Base-by-base conservation (phyloP, 176 grass and related monocot genomes). In the Metroxylon sagu region DNA sequence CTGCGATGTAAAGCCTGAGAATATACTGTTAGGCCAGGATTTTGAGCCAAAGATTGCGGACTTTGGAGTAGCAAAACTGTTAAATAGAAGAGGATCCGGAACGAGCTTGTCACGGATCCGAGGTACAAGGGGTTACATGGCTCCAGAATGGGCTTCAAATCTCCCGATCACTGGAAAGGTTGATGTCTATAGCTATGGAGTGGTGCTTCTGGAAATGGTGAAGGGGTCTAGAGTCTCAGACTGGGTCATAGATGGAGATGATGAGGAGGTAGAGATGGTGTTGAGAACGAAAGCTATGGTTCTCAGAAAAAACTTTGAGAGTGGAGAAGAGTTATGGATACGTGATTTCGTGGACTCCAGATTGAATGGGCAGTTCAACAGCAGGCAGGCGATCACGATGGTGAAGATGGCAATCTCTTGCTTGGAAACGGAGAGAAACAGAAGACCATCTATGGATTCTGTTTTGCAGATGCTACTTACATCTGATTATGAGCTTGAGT, bases 1-100 rank as follows among this genome's bases (percentile, higher is more conserved):
- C 31, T 86, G 78, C 53, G 78, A 86, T 66, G 71, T 86, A 64
- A 86, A 86, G 23, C 83, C 72, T 31, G 62, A 75, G 61, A 75
- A 75, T 21, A 67, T 75, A 57, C 62, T 75, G 10, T 30, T 75
- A 3, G 72, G n/a, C 16, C 50, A 50, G 49, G 72, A 75, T 58
- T 75, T 75, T 29, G 72, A 75, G 48, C 72, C 72, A 17, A 75
- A 75, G 53, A 75, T 67, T 49, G 62, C 62, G 52, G 72, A 75
- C 65, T 75, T 75, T 10, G 72, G 61, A 1, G n/a, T 75, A 0
- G 62, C 62, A 28, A 74, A 66, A n/a, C 26, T 74, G 16, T 65
- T 19, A 4, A 74, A 65, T 18, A 56, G 59, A 74, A 59, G 27
- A 19, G 71, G 7, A 1, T 5, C 26, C 25, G 50, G 71, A 7